phyloP scores from a whole-genome alignment of 2,329 filamentous ascomycete genomes.

The Dactylellina cionopaga region DNA sequence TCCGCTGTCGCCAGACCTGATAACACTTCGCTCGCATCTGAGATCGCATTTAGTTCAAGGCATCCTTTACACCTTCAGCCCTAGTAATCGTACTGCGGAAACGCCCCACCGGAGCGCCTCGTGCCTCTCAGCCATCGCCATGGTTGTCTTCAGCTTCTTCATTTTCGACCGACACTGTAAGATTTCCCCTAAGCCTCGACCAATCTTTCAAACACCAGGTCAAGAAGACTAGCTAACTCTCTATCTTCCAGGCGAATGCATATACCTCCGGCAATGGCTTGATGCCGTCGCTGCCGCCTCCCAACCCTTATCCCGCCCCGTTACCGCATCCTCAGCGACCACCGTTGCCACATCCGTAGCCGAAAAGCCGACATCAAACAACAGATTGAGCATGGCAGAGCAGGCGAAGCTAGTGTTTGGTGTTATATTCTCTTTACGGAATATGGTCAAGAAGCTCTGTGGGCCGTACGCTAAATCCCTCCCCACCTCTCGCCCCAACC shows the following conservation, averaged over 20 bases:
- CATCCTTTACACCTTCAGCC: too few relatives aligned
- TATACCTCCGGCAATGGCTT: constrained; percentile 88
- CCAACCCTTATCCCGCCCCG: constrained; percentile 63
- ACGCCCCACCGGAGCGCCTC: too few relatives aligned
- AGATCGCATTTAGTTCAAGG: too few relatives aligned
- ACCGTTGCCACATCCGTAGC: constrained; percentile 45
- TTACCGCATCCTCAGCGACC: constrained; percentile 61
- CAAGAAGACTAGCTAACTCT: constrained; percentile 13
- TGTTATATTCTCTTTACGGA: constrained; percentile 92
- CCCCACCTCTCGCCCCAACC: background rate
- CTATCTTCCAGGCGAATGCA: constrained; percentile 80
- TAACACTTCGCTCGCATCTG: too few relatives aligned
- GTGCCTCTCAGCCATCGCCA: constrained; percentile 62
- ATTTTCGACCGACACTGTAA: constrained; percentile 98
- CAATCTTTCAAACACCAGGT: background rate
- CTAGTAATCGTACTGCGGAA: too few relatives aligned
- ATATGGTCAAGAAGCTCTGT: constrained; percentile 93
- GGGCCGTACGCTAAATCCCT: constrained; percentile 55
- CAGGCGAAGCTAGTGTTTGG: constrained; percentile 98
- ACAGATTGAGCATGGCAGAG: constrained; percentile 71
- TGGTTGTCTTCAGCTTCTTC: constrained; percentile 98
- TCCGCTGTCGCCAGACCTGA: too few relatives aligned
- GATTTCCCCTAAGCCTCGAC: constrained; percentile 56
- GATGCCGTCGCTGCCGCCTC: constrained; percentile 60
- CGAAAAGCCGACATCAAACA: constrained; percentile 64